Evolutionary conservation across 2,329 filamentous ascomycete genomes (phyloP).

Genomic region (Trichoderma breve): DNA sequence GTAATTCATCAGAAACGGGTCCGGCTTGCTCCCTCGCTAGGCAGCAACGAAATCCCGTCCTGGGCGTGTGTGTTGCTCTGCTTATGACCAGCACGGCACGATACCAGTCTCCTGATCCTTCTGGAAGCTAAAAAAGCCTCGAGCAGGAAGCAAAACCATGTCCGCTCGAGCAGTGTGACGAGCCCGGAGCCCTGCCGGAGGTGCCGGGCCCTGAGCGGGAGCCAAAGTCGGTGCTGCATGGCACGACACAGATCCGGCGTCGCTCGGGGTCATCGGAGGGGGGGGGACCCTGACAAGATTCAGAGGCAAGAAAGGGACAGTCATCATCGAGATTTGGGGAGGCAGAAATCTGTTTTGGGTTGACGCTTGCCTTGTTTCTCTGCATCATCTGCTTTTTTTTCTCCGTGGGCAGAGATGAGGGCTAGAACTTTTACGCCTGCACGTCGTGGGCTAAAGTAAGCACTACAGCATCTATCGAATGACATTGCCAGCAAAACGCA

Average conservation of each 20-base stretch:
- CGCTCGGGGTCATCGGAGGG: not conserved
- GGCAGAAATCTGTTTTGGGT: not conserved
- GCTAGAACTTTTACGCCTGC: conserved; percentile 5
- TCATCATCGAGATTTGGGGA: not conserved
- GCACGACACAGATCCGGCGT: conserved; percentile 1
- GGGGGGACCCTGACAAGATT: not conserved
- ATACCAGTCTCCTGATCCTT: not conserved
- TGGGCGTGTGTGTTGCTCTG: conserved; percentile 4
- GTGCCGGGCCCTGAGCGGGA: conserved; percentile 14
- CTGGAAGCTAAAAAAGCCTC: not conserved
- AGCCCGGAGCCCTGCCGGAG: conserved; percentile 10
- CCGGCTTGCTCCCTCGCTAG: not conserved
- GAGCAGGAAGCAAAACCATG: not conserved
- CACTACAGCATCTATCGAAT: conserved; percentile 15
- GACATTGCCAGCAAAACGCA: not conserved
- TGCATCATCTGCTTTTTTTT: not conserved
- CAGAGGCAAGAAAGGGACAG: not conserved
- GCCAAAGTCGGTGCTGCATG: conserved; percentile 9
- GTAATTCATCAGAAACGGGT: not conserved
- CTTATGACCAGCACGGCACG: not conserved
- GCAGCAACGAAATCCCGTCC: not conserved
- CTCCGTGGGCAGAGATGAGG: not conserved
- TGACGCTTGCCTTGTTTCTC: not conserved
- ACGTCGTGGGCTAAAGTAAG: conserved; percentile 2
- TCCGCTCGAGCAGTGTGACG: not conserved